Evolutionary conservation across 768 basidiomycete species (phyloP).

Genomic region (Pluteus cervinus): DNA sequence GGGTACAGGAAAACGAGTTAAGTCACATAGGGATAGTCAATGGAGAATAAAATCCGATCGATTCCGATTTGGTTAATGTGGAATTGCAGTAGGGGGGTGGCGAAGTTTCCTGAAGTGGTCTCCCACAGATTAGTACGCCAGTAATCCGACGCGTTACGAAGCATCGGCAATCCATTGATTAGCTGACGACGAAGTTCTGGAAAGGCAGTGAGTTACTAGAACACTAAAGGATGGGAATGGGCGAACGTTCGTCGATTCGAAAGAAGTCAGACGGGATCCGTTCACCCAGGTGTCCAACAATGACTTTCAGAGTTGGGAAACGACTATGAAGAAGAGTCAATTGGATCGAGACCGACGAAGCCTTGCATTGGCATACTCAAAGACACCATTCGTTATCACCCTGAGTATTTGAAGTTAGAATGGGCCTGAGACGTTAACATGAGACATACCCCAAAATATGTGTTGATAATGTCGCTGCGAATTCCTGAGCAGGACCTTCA

Average conservation of each 20-base stretch:
- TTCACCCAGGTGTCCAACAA: conserved; percentile 38
- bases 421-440: background rate
- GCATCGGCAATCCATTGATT: conserved; percentile 21
- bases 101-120: conserved; percentile 27
- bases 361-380: conserved; percentile 22
- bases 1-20: background rate
- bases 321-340: conserved; percentile 19
- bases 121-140: conserved; percentile 24
- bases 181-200: conserved; percentile 23
- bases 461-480: conserved; percentile 29
- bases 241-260: conserved; percentile 33
- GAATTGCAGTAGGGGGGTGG: conserved; percentile 23
- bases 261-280: conserved; percentile 34
- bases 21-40: conserved; percentile 18
- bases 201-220: background rate
- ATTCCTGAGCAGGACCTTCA: conserved; percentile 29
- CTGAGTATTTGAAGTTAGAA: conserved; percentile 9
- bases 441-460: conserved; percentile 30
- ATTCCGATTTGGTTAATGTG: conserved; percentile 26
- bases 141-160: conserved; percentile 21
- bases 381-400: conserved; percentile 31
- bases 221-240: background rate
- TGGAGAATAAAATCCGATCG: conserved; percentile 25
- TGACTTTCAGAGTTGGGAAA: conserved; percentile 33
- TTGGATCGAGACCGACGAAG: background rate